Conservation (phyloP, 1,139 yeast species). For the Lodderomyces theae region DNA sequence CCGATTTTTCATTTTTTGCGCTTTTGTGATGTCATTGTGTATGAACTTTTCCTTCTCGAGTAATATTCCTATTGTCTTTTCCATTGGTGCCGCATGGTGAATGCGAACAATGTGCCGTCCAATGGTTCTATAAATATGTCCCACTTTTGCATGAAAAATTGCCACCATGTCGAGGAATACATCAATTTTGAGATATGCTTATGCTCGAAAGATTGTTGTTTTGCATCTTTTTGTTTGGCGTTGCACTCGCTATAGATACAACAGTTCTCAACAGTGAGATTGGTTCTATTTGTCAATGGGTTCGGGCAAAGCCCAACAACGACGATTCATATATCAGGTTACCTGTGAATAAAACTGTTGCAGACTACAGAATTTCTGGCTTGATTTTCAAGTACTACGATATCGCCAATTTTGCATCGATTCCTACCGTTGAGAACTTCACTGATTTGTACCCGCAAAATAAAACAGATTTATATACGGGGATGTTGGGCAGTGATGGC, state of each 20-base stretch:
- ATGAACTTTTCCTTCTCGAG: background rate
- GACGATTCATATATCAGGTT: slow-evolving; percentile 9
- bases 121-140: background rate
- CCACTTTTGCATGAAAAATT: background rate
- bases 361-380: slow-evolving; percentile 17
- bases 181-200: background rate
- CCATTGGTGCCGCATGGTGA: background rate
- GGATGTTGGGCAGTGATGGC: slow-evolving; percentile 9
- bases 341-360: background rate
- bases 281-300: slow-evolving; percentile 12
- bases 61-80: background rate
- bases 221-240: background rate
- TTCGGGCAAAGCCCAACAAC: slow-evolving; percentile 6
- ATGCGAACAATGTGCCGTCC: background rate
- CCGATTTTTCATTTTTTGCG: no score
- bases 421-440: slow-evolving; percentile 22
- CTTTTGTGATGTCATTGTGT: no score
- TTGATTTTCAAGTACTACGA: slow-evolving; percentile 28
- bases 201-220: background rate
- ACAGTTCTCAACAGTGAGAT: slow-evolving; percentile 7
- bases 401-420: slow-evolving; percentile 20
- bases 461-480: slow-evolving; percentile 14
- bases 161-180: background rate
- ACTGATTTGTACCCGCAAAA: slow-evolving; percentile 11
- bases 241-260: slow-evolving; percentile 3